Conservation (phyloP, 768 basidiomycete species). For the Suillus tomentosus region DNA sequence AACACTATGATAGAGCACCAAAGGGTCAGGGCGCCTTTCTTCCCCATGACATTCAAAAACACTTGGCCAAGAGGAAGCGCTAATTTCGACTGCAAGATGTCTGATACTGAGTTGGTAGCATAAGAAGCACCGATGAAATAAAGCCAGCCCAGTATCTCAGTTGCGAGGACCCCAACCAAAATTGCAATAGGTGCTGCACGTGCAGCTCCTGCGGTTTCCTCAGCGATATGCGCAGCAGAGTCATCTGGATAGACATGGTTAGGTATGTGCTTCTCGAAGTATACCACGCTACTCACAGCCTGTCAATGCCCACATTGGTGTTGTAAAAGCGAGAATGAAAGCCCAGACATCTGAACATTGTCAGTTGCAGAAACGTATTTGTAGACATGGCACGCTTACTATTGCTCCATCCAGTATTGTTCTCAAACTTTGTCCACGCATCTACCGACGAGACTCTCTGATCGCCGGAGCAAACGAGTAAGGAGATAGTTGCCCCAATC, state of each 20-base stretch:
- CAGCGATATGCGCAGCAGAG: conserved; percentile 49
- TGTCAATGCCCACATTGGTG: conserved; percentile 28
- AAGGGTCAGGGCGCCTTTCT: conserved; percentile 43
- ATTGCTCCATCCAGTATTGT: conserved; percentile 27
- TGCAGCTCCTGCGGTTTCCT: conserved; percentile 46
- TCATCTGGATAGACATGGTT: conserved; percentile 35
- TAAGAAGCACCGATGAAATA: conserved; percentile 45
- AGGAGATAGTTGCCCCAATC: conserved; percentile 18
- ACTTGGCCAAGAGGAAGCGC: conserved; percentile 46
- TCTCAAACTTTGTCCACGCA: conserved; percentile 28
- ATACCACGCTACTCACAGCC: conserved; percentile 19
- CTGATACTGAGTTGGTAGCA: conserved; percentile 41
- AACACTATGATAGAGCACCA: conserved; percentile 47
- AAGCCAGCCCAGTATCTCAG: conserved; percentile 44
- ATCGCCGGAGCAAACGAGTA: conserved; percentile 22
- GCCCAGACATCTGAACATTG: conserved; percentile 22
- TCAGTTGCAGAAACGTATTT: not conserved
- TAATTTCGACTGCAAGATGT: conserved; percentile 34
- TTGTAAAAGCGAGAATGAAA: conserved; percentile 29
- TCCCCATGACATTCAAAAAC: conserved; percentile 40
- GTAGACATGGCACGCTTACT: conserved; percentile 12
- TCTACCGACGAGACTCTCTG: conserved; percentile 19
- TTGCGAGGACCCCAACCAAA: conserved; percentile 41
- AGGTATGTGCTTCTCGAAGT: not conserved
- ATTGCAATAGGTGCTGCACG: conserved; percentile 47